These are phyloP conservation scores for Candida ipomoeae DNA, from an alignment of 805 yeast genomes.

Conservation along the genomic window DNA sequence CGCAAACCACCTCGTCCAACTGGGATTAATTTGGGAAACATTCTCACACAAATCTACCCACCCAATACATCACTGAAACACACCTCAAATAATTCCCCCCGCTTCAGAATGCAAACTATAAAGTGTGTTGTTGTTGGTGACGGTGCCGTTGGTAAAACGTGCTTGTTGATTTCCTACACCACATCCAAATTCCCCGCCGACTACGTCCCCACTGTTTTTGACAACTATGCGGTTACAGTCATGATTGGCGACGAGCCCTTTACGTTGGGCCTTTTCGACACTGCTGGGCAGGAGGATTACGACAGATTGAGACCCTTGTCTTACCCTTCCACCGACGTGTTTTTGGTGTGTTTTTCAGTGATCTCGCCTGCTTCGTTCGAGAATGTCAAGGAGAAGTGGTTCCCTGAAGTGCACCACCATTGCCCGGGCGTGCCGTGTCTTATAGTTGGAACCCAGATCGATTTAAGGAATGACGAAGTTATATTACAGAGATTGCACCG, in stretches of 20 bases:
- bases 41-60: slow-evolving; percentile 4
- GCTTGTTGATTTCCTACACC: slow-evolving; percentile 91
- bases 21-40: slow-evolving; percentile 1
- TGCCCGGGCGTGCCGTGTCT: slow-evolving; percentile 98
- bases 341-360: slow-evolving; percentile 91
- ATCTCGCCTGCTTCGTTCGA: slow-evolving; percentile 97
- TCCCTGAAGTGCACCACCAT: slow-evolving; percentile 94
- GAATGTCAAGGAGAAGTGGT: slow-evolving; percentile 97
- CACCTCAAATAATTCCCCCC: background rate
- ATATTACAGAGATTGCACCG: slow-evolving; percentile 85
- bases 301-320: slow-evolving; percentile 95
- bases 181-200: slow-evolving; percentile 97
- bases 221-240: slow-evolving; percentile 89
- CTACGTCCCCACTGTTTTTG: slow-evolving; percentile 98
- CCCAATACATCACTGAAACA: background rate
- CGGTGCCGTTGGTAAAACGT: slow-evolving; percentile 99
- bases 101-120: slow-evolving; percentile 48
- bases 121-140: slow-evolving; percentile 99
- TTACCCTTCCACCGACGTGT: slow-evolving; percentile 96
- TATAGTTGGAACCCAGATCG: slow-evolving; percentile 95
- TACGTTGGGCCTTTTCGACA: slow-evolving; percentile 94
- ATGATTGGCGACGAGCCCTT: slow-evolving; percentile 98
- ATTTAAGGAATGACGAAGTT: slow-evolving; percentile 88
- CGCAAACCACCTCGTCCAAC: slow-evolving; percentile 5
- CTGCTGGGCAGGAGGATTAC: slow-evolving; percentile 99